Conservation (phyloP, 306 rosid species). For the Cucurbita moschata region DNA sequence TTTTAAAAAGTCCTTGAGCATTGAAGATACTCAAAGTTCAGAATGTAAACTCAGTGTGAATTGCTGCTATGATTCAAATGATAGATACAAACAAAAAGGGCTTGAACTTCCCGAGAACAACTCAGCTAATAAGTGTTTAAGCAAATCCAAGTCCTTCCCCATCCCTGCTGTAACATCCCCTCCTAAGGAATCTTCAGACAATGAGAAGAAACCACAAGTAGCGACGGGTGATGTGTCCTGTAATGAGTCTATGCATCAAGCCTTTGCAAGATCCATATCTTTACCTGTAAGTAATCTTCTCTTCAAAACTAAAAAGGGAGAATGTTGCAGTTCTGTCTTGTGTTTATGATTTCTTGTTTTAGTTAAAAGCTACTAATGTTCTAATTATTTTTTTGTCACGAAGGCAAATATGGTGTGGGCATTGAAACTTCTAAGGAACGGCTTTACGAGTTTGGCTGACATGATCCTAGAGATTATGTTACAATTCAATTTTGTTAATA, state of each 20-base stretch:
- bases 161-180: constrained; percentile 14
- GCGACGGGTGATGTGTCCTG: constrained; percentile 12
- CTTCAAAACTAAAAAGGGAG: not conserved
- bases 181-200: constrained; percentile 17
- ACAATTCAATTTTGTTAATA: not conserved
- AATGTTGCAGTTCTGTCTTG: not conserved
- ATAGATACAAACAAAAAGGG: not conserved
- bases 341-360: not conserved
- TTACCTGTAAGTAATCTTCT: constrained; percentile 30
- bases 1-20: constrained; percentile 25
- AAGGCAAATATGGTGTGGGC: not conserved
- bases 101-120: constrained; percentile 5
- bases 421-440: not conserved
- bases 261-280: constrained; percentile 25
- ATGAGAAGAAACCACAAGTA: constrained; percentile 23
- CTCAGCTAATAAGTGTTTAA: constrained; percentile 13
- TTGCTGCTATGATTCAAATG: constrained; percentile 5
- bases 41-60: constrained; percentile 13
- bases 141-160: constrained; percentile 31
- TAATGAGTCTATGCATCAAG: constrained; percentile 18
- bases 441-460: not conserved
- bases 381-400: not conserved
- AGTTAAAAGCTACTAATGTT: not conserved
- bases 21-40: constrained; percentile 18
- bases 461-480: not conserved